phyloP scores from a whole-genome alignment of 169 alveolate genomes.

The Cryptosporidium canis region DNA sequence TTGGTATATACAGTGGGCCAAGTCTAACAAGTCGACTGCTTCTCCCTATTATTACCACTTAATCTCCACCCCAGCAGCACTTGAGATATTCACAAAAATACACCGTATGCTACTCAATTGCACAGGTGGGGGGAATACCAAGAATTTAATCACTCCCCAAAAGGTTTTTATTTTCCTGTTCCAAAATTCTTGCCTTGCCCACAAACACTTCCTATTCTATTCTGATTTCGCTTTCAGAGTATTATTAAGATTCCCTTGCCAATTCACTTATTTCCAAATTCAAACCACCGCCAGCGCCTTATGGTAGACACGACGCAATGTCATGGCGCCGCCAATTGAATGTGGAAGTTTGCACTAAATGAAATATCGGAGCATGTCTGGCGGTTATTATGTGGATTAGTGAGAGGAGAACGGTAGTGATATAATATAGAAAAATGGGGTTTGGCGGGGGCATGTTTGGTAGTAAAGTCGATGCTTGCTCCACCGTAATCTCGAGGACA shows the following conservation, averaged over 20 bases:
- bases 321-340: conserved; percentile 13
- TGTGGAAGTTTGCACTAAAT: conserved; percentile 25
- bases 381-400: conserved; percentile 31
- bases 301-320: not conserved
- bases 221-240: conserved; percentile 14
- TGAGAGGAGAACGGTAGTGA: not conserved
- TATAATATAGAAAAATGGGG: not conserved
- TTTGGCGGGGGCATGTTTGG: not conserved
- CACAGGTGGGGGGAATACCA: not conserved
- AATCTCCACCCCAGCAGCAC: not conserved
- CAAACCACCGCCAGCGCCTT: conserved; percentile 61
- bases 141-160: conserved; percentile 15
- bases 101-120: not conserved
- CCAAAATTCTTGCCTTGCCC: conserved; percentile 40
- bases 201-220: conserved; percentile 46
- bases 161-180: not conserved
- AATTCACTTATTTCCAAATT: not conserved
- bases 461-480: too few relatives aligned
- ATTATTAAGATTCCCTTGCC: conserved; percentile 64
- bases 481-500: not conserved
- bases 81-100: not conserved
- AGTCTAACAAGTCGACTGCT: not conserved
- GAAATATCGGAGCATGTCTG: conserved; percentile 22
- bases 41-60: not conserved
- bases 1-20: not conserved